Conservation (phyloP, 192 early-diverging fungal genomes). For the Radiomyces spectabilis region DNA sequence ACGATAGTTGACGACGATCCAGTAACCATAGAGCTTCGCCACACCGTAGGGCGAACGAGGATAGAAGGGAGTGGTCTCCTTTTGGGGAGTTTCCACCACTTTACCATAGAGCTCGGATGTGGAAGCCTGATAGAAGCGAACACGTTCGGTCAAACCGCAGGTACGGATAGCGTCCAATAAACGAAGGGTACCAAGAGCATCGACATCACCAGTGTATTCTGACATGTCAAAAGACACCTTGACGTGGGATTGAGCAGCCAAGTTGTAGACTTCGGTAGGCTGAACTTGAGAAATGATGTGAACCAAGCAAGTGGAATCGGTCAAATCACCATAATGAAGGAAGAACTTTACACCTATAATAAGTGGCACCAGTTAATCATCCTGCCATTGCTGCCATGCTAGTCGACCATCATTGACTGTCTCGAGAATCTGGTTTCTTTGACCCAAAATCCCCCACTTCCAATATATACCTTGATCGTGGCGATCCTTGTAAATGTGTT, state of each 20-base stretch:
- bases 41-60: conserved; percentile 77
- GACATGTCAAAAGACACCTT: conserved; percentile 68
- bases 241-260: conserved; percentile 72
- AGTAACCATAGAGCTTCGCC: conserved; percentile 75
- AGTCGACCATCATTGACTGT: too few species aligned
- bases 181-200: conserved; percentile 71
- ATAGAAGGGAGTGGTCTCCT: conserved; percentile 75
- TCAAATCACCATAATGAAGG: conserved; percentile 74
- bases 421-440: too few species aligned
- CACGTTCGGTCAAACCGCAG: conserved; percentile 53
- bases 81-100: conserved; percentile 67
- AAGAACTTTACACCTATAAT: conserved; percentile 53
- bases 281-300: conserved; percentile 67
- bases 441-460: too few species aligned
- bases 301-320: conserved; percentile 70
- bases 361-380: too few species aligned
- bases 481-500: conserved; percentile 68
- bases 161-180: conserved; percentile 74
- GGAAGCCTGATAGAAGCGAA: conserved; percentile 59
- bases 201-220: conserved; percentile 74
- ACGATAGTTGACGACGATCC: conserved; percentile 76
- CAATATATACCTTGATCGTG: conserved; percentile 55
- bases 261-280: conserved; percentile 71
- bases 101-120: conserved; percentile 76
- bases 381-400: too few species aligned